phyloP scores from a whole-genome alignment of 179 eudicot genomes.

The Beta lomatogona region DNA sequence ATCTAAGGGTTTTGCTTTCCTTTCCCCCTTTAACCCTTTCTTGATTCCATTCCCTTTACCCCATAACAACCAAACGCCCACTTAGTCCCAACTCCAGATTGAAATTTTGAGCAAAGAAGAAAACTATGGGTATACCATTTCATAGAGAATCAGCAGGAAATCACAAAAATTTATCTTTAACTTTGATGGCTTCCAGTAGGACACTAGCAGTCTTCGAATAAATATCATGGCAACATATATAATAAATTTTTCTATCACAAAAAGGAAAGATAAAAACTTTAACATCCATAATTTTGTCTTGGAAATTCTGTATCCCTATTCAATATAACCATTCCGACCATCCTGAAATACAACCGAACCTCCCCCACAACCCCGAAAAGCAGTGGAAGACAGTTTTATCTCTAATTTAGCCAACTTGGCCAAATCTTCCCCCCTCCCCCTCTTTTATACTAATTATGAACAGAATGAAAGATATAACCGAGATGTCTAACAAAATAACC shows the following conservation, averaged over 20 bases:
- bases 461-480: background rate
- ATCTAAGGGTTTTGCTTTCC: too few species aligned
- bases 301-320: background rate
- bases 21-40: too few species aligned
- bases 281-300: background rate
- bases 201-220: background rate
- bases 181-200: background rate
- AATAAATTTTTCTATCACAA: background rate
- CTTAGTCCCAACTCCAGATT: background rate
- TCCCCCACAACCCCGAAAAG: background rate
- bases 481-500: background rate
- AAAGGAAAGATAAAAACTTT: background rate
- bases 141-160: background rate
- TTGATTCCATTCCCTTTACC: too few species aligned
- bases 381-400: background rate
- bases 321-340: background rate
- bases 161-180: background rate
- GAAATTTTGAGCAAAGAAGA: background rate
- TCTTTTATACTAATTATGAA: background rate
- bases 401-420: background rate
- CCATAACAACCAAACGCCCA: too few species aligned
- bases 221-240: background rate
- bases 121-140: background rate
- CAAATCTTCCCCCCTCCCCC: background rate
- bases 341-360: background rate